These are phyloP conservation scores for Pneumocystis carinii DNA, from an alignment of 1,139 yeast genomes.

Conservation along the genomic window DNA sequence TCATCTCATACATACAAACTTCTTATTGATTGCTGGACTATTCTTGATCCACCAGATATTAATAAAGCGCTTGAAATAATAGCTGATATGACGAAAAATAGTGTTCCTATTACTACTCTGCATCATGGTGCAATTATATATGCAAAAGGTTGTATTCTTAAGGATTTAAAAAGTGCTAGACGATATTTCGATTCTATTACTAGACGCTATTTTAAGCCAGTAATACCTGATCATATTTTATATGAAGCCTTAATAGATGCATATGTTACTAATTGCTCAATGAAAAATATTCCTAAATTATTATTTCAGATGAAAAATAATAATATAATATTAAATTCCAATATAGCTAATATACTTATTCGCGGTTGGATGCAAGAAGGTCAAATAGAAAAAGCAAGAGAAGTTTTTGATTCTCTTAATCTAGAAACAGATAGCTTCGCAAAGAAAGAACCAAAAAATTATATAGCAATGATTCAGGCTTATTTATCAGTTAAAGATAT, in stretches of 20 bases:
- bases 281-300: constrained; percentile 22
- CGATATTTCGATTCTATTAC: constrained; percentile 21
- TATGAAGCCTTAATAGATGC: constrained; percentile 30
- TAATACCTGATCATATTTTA: constrained; percentile 26
- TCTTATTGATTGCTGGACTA: constrained; percentile 27
- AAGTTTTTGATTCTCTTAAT: constrained; percentile 23
- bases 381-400: constrained; percentile 22
- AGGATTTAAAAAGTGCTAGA: constrained; percentile 24
- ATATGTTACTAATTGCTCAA: constrained; percentile 23
- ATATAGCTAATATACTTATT: constrained; percentile 26
- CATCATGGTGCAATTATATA: constrained; percentile 29
- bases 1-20: constrained; percentile 29
- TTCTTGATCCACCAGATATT: constrained; percentile 24
- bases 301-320: constrained; percentile 25
- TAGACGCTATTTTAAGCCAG: constrained; percentile 5
- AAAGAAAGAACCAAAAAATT: constrained; percentile 25
- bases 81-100: constrained; percentile 18
- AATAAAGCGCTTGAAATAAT: constrained; percentile 27
- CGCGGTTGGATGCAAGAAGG: constrained; percentile 26
- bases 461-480: constrained; percentile 26
- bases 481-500: constrained; percentile 21
- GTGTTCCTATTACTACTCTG: constrained; percentile 18
- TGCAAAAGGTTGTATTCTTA: constrained; percentile 27
- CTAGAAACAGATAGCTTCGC: constrained; percentile 17
- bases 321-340: constrained; percentile 24